Percentiles rank a stretch among this genome's conserved stretches.
Conservation (phyloP, 2,329 filamentous ascomycete genomes). For the Didymella sp. region DNA sequence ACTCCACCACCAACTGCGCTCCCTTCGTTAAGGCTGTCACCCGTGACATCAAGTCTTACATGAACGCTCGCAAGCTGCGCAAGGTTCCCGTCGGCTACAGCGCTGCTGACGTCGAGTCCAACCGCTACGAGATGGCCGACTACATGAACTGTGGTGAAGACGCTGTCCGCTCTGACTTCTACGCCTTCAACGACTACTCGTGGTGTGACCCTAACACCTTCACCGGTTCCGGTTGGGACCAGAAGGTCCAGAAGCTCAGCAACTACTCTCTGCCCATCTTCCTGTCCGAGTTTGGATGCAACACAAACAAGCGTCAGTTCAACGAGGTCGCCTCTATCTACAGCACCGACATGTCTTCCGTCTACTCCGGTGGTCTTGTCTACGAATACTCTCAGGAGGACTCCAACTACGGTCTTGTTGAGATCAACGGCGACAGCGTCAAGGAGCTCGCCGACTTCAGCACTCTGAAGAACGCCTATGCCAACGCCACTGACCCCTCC, state of each 20-base stretch:
- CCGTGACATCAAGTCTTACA: conserved; percentile 81
- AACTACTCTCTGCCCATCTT: conserved; percentile 90
- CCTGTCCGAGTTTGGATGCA: conserved; percentile 94
- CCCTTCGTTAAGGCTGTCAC: conserved; percentile 77
- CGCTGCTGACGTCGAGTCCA: conserved; percentile 82
- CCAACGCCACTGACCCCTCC: conserved; percentile 57
- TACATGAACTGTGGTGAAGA: conserved; percentile 95
- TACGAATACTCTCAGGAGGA: conserved; percentile 86
- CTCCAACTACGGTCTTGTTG: conserved; percentile 76
- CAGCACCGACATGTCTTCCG: conserved; percentile 78
- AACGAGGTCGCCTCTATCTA: conserved; percentile 82
- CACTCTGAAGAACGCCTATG: conserved; percentile 60
- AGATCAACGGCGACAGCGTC: conserved; percentile 64
- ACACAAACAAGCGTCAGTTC: conserved; percentile 80
- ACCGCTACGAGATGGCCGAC: conserved; percentile 82
- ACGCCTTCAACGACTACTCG: conserved; percentile 88
- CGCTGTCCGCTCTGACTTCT: conserved; percentile 85
- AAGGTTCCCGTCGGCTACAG: conserved; percentile 80
- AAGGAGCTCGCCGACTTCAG: conserved; percentile 69
- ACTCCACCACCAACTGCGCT: conserved; percentile 67
- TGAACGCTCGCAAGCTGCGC: conserved; percentile 72
- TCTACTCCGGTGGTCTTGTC: conserved; percentile 95
- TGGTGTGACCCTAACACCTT: conserved; percentile 80
- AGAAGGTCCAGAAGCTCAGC: conserved; percentile 87
- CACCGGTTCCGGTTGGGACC: conserved; percentile 76